Percentiles rank a stretch among this genome's conserved stretches.
Evolutionary conservation across 345 rosid species (phyloP).

Genomic region (Draba incana): DNA sequence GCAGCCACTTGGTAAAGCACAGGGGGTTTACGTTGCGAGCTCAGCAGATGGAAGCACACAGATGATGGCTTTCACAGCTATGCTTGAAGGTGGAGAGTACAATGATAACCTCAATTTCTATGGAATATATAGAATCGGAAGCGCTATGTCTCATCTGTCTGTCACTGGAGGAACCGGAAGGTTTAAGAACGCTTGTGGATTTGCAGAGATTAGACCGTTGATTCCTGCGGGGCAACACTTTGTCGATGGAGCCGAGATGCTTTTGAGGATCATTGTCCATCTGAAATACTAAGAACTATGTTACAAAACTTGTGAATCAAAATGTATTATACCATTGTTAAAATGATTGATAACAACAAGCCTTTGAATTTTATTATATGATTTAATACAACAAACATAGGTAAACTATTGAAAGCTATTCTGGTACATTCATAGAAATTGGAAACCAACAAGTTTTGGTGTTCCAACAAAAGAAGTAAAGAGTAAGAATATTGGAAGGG

Average conservation of each 20-base stretch:
- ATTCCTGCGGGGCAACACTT: conserved; percentile 73
- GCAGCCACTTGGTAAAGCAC: conserved; percentile 78
- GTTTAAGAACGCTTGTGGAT: conserved; percentile 61
- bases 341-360: conserved; percentile 16
- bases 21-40: conserved; percentile 84
- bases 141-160: conserved; percentile 61
- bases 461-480: neutral
- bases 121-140: conserved; percentile 70
- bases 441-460: neutral
- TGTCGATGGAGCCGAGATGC: conserved; percentile 68
- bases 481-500: conserved; percentile 10
- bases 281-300: conserved; percentile 48
- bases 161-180: conserved; percentile 88
- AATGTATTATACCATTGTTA: conserved; percentile 20
- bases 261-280: conserved; percentile 70
- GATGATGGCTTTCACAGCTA: conserved; percentile 91
- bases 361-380: neutral
- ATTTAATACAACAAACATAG: conserved; percentile 4
- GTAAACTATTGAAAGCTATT: neutral
- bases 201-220: conserved; percentile 70
- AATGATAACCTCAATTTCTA: conserved; percentile 83
- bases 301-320: conserved; percentile 20
- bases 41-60: conserved; percentile 82
- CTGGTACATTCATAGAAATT: neutral
- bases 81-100: conserved; percentile 89